Percentiles rank a stretch among this genome's conserved stretches.
phyloP scores from a whole-genome alignment of 495 filamentous ascomycete species.

The Penicillium egyptiacum region DNA sequence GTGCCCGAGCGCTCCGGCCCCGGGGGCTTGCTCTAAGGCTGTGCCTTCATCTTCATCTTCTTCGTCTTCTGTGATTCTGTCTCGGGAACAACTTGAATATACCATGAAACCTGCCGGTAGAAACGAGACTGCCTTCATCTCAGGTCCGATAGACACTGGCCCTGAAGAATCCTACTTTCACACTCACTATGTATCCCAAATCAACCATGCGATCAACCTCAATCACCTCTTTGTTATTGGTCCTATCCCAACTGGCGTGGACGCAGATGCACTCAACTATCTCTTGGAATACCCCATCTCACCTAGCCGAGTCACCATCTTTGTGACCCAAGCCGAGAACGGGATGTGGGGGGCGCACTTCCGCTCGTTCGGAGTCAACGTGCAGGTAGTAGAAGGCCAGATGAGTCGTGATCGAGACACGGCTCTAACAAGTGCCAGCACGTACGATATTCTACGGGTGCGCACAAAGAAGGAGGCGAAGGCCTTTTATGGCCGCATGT shows the following conservation, averaged over 20 bases:
- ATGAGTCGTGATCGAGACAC: conserved; percentile 31
- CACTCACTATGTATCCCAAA: conserved; percentile 22
- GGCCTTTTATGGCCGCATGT: conserved; percentile 26
- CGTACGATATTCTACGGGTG: conserved; percentile 32
- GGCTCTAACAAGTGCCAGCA: conserved; percentile 26
- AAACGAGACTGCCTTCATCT: no score
- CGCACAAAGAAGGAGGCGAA: conserved; percentile 22
- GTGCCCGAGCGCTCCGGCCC: no score
- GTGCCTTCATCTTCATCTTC: no score
- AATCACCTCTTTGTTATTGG: conserved; percentile 30
- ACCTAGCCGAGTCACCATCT: conserved; percentile 10
- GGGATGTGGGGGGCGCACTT: no score
- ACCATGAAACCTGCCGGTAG: no score
- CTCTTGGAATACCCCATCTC: conserved; percentile 24
- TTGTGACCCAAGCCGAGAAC: no score
- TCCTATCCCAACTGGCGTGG: conserved; percentile 27
- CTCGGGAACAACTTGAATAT: no score
- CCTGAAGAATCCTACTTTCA: no score
- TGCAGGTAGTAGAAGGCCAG: conserved; percentile 7
- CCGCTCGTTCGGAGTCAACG: no score
- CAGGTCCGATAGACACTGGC: no score
- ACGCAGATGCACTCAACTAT: conserved; percentile 31
- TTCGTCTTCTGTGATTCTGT: no score
- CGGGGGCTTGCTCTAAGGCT: no score
- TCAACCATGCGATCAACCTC: conserved; percentile 21